Percentiles rank a stretch among this genome's conserved stretches.
phyloP scores from a whole-genome alignment of 2,329 filamentous ascomycete genomes.

The Emmonsiellopsis sp. region DNA sequence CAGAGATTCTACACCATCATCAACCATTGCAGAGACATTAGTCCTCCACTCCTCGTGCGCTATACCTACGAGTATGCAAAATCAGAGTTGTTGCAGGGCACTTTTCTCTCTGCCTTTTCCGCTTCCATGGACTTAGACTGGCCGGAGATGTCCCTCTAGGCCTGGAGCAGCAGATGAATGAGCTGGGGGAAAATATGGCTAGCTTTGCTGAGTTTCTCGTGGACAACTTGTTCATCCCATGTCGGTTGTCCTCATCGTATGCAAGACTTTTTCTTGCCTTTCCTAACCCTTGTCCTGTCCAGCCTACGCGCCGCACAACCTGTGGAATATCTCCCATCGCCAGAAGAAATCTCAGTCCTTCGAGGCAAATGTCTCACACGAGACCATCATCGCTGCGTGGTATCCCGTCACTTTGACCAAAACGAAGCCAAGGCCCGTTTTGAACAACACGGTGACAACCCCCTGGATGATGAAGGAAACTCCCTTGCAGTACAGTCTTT shows the following conservation, averaged over 20 bases:
- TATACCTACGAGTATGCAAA: conserved; percentile 13
- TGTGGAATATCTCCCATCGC: conserved; percentile 3
- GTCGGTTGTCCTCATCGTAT: conserved; percentile 2
- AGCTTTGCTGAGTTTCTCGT: conserved; percentile 9
- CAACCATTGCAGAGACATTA: background rate
- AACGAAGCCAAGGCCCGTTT: conserved; percentile 10
- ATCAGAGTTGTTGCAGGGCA: conserved; percentile 7
- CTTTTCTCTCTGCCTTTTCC: conserved; percentile 5
- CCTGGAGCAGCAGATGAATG: background rate
- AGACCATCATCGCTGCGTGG: conserved; percentile 14
- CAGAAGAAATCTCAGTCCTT: conserved; percentile 9
- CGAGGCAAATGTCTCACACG: conserved; percentile 10
- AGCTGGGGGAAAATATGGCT: background rate
- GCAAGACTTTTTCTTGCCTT: conserved; percentile 8
- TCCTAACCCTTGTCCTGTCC: conserved; percentile 9
- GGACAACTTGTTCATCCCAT: conserved; percentile 8
- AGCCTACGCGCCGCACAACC: conserved; percentile 5
- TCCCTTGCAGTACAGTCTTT: conserved; percentile 3
- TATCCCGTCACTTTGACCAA: conserved; percentile 10
- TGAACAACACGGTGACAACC: conserved; percentile 3
- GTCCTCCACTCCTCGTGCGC: conserved; percentile 10
- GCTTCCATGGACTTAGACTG: background rate
- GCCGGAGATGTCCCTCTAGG: background rate
- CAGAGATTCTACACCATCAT: background rate
- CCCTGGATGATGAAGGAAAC: conserved; percentile 12